Percentiles rank a stretch among this genome's conserved stretches.
Conservation (phyloP, 257 asterid genomes). For the Cordia subcordata region DNA sequence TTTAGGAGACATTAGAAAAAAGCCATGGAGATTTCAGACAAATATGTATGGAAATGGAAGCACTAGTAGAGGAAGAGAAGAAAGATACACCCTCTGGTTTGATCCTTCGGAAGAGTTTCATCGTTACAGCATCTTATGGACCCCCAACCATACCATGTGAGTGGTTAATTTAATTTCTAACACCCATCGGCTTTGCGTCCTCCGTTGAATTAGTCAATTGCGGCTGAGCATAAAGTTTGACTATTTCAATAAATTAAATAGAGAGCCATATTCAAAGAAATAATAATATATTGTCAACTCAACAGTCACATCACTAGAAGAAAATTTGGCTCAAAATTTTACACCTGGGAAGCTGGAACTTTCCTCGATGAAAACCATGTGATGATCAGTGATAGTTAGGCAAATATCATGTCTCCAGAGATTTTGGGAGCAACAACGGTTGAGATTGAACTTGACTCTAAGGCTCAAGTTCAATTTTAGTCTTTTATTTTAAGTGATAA, state of each 20-base stretch:
- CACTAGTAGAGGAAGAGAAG: conserved; percentile 81
- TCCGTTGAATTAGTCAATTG: conserved; percentile 32
- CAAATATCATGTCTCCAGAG: too few species aligned
- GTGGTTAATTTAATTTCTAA: conserved; percentile 12
- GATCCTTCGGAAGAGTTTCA: conserved; percentile 79
- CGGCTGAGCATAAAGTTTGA: conserved; percentile 39
- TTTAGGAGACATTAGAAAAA: conserved; percentile 74
- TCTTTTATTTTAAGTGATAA: too few species aligned
- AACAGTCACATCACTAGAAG: too few species aligned
- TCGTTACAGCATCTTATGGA: conserved; percentile 75
- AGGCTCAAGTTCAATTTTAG: too few species aligned
- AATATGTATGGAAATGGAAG: conserved; percentile 97
- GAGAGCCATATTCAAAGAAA: too few species aligned
- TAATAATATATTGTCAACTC: too few species aligned
- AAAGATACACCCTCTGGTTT: conserved; percentile 73
- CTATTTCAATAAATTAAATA: conserved; percentile 30
- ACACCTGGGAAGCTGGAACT: too few species aligned
- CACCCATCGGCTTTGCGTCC: conserved; percentile 5
- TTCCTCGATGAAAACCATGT: too few species aligned
- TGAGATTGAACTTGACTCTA: too few species aligned
- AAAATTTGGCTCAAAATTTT: too few species aligned
- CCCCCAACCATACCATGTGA: conserved; percentile 71
- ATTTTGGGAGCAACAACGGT: too few species aligned
- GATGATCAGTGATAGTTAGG: too few species aligned
- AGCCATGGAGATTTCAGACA: conserved; percentile 94